Conservation (phyloP, 2,329 filamentous ascomycete species). For the Penicillium sp. region DNA sequence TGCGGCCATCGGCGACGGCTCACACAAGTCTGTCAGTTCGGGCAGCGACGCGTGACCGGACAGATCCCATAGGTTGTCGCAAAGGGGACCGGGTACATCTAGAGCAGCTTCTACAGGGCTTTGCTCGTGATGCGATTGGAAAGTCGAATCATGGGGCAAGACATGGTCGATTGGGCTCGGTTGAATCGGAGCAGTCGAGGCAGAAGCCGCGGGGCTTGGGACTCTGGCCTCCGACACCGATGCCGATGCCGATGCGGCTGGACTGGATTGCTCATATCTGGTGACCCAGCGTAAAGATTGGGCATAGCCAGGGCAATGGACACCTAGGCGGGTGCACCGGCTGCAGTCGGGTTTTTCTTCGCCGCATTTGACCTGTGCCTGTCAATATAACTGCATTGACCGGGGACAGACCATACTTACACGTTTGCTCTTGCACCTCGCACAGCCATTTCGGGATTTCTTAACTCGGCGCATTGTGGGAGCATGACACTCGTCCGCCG, state of each 20-base stretch:
- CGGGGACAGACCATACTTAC: slow-evolving; percentile 23
- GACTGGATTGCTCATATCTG: slow-evolving; percentile 30
- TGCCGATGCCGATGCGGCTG: slow-evolving; percentile 8
- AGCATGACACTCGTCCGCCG: neutral
- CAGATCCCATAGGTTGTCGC: slow-evolving; percentile 36
- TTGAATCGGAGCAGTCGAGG: slow-evolving; percentile 12
- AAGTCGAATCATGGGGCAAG: slow-evolving; percentile 4
- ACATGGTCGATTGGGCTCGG: slow-evolving; percentile 2
- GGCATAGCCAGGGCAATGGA: slow-evolving; percentile 41
- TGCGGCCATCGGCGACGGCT: slow-evolving; percentile 24
- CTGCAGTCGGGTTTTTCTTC: slow-evolving; percentile 42
- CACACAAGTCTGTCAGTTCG: slow-evolving; percentile 35
- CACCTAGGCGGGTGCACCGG: slow-evolving; percentile 41
- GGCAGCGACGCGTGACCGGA: slow-evolving; percentile 31
- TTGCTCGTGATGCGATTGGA: slow-evolving; percentile 1
- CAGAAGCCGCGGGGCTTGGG: slow-evolving; percentile 16
- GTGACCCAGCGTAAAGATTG: slow-evolving; percentile 43
- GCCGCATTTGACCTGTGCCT: slow-evolving; percentile 41
- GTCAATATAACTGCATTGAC: slow-evolving; percentile 3
- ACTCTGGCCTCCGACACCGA: slow-evolving; percentile 15
- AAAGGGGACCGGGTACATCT: slow-evolving; percentile 23
- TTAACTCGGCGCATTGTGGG: slow-evolving; percentile 41
- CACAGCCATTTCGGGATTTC: slow-evolving; percentile 46
- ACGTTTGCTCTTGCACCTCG: slow-evolving; percentile 45
- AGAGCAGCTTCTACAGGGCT: slow-evolving; percentile 13